A percentile compares a stretch with the other conserved stretches of the same genome.
Conservation (phyloP, 2,329 filamentous ascomycete species). For the Colletotrichum scovillei region DNA sequence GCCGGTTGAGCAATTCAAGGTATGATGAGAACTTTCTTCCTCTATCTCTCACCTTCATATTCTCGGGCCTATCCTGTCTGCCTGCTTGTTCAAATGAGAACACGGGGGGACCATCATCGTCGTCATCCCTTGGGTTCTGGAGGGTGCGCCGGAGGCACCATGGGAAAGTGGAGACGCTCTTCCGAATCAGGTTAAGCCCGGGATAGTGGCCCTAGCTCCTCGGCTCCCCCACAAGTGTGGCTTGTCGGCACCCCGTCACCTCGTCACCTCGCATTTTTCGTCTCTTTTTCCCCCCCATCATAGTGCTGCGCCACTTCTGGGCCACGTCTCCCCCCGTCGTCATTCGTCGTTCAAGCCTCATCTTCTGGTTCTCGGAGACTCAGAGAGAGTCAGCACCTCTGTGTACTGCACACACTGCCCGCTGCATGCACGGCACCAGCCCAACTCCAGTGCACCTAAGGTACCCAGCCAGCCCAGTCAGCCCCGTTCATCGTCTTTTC, state of each 20-base stretch:
- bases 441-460: not conserved
- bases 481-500: not conserved
- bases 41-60: not conserved
- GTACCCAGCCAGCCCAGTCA: not conserved
- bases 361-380: no score
- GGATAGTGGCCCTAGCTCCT: constrained; percentile 7
- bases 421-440: not conserved
- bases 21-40: not conserved
- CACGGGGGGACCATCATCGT: not conserved
- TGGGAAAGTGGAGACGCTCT: not conserved
- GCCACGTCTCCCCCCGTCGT: constrained; percentile 20
- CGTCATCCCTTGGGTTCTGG: not conserved
- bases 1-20: constrained; percentile 3
- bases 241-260: constrained; percentile 17
- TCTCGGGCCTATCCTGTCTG: not conserved
- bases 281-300: not conserved
- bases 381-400: no score
- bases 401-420: not conserved
- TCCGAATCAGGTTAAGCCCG: not conserved
- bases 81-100: not conserved
- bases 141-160: constrained; percentile 5
- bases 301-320: constrained; percentile 17
- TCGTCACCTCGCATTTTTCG: constrained; percentile 11
- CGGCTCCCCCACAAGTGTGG: constrained; percentile 22
- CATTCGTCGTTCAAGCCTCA: constrained; percentile 23